A percentile compares a stretch with the other conserved stretches of the same genome.
phyloP scores from a whole-genome alignment of 2,329 filamentous ascomycete species.

The Cladosporium sp. region DNA sequence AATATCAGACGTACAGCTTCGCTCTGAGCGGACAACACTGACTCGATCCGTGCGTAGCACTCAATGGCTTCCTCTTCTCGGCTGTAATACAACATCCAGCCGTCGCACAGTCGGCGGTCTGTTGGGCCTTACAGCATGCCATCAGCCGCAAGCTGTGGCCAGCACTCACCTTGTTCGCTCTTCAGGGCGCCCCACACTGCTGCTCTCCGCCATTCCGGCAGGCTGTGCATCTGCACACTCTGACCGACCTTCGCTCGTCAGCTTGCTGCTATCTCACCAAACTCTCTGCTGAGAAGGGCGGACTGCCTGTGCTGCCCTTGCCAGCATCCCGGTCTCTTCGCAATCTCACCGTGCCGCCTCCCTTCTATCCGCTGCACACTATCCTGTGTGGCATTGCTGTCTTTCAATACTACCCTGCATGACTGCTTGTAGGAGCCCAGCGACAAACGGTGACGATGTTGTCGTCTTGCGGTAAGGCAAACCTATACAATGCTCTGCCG shows the following conservation, averaged over 20 bases:
- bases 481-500: conserved; percentile 4
- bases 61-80: no score
- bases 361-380: conserved; percentile 5
- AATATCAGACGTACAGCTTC: no score
- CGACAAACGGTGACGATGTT: neutral
- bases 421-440: neutral
- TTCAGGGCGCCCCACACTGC: neutral
- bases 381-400: conserved; percentile 7
- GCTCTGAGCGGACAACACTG: no score
- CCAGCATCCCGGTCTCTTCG: neutral
- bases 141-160: neutral
- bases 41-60: no score
- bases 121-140: neutral
- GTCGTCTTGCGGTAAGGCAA: neutral
- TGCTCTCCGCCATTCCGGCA: neutral
- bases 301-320: neutral
- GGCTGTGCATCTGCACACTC: neutral
- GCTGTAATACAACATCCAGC: no score
- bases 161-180: neutral
- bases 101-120: neutral
- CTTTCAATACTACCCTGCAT: neutral
- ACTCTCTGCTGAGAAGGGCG: conserved; percentile 1
- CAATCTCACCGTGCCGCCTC: conserved; percentile 6
- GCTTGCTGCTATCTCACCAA: neutral
- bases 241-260: neutral